Conservation (phyloP, 345 rosid genomes). For the Lenwebbia sp. region DNA sequence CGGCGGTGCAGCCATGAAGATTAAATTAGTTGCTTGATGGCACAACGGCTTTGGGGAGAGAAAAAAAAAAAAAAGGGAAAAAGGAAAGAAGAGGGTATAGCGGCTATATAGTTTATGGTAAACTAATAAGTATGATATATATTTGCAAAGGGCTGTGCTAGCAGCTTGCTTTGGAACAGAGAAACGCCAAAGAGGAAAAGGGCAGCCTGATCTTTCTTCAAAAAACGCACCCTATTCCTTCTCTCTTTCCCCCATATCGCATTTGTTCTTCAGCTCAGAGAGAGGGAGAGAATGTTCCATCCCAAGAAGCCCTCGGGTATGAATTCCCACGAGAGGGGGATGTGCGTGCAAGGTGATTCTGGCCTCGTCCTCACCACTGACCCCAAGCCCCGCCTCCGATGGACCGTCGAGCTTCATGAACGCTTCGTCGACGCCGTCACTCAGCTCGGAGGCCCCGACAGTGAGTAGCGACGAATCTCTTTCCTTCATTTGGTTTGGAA, state of each 20-base stretch:
- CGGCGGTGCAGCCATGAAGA: neutral
- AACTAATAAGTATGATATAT: neutral
- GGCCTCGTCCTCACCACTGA: conserved; percentile 99
- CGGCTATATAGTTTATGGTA: neutral
- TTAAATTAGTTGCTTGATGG: neutral
- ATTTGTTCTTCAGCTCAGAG: conserved; percentile 53
- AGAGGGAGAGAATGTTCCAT: conserved; percentile 74
- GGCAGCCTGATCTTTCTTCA: conserved; percentile 15
- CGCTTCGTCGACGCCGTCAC: conserved; percentile 98
- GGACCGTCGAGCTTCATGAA: conserved; percentile 99
- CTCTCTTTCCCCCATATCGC: conserved; percentile 61
- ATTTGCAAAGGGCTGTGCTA: neutral
- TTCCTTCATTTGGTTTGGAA: neutral
- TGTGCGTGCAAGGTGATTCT: conserved; percentile 98
- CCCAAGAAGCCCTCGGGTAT: conserved; percentile 79
- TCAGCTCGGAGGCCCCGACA: conserved; percentile 99
- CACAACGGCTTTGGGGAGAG: neutral
- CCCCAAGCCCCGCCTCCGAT: conserved; percentile 98
- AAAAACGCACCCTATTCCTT: conserved; percentile 82
- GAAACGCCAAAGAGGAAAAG: neutral
- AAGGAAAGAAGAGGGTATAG: neutral
- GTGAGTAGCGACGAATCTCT: conserved; percentile 16
- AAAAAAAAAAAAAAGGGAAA: neutral
- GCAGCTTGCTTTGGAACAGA: neutral
- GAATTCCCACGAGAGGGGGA: conserved; percentile 76